Conservation (phyloP, 441 rosid species). For the Adansonia gregorii region DNA sequence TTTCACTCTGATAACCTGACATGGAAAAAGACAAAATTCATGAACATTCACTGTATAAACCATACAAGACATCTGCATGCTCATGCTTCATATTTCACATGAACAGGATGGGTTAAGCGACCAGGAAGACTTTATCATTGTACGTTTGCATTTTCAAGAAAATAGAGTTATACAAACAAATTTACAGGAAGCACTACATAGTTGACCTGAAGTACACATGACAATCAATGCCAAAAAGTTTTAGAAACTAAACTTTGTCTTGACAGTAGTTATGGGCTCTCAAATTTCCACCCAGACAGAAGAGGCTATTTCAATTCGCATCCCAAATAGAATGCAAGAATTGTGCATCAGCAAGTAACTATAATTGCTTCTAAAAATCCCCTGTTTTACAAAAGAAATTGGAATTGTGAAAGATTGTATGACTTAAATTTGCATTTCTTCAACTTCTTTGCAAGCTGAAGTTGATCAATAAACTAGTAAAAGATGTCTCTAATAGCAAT, state of each 20-base stretch:
- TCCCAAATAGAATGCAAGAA: neutral
- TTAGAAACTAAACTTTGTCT: neutral
- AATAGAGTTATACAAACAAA: neutral
- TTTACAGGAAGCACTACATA: neutral
- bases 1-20: constrained; percentile 91
- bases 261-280: neutral
- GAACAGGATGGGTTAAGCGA: neutral
- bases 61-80: neutral
- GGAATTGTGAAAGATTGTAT: neutral
- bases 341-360: neutral
- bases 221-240: constrained; percentile 4
- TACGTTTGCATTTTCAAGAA: neutral
- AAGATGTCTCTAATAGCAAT: neutral
- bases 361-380: neutral
- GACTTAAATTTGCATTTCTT: neutral
- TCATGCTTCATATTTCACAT: neutral
- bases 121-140: too few species aligned
- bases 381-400: too few species aligned
- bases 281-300: neutral
- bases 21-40: constrained; percentile 1
- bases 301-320: neutral
- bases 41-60: neutral
- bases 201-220: neutral
- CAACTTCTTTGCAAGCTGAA: neutral
- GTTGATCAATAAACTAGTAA: neutral